Base-by-base conservation (phyloP, 2,329 filamentous ascomycete genomes). In the Thyridium curvatum region DNA sequence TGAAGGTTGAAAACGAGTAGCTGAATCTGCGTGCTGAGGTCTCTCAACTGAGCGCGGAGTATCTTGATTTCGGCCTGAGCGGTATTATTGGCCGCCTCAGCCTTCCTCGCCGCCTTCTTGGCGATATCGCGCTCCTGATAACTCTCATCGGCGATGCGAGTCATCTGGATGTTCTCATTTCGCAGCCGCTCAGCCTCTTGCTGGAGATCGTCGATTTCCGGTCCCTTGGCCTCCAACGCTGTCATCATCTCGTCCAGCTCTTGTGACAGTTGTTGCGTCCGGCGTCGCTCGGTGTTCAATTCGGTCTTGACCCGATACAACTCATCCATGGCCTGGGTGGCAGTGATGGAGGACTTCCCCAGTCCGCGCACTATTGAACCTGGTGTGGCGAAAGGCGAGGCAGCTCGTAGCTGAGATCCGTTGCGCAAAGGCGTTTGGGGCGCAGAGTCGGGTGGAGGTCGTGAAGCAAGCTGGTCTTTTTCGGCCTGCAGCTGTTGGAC, bases 1-100 rank as follows among this genome's bases (percentile, higher is more conserved):
- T 94, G 83, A 41, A 89, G 74, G 59, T 95, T 91, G 60, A 94
- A 86, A 4, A 96, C 74, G 6, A 98, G 74, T 55, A 94, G 82
- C 59, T 94, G 94, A 46, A 96, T 79, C 60, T 98, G 90, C 1
- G 85, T 82, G 52, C 89, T 89, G 15, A 94, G 74, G 59, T 97
- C 93, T 28, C 91, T 84, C 8, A 97, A 71, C 57, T 96, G 89
- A 47, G 89, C 86, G 37, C 84, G 84, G 17, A 94, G 69, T 30
- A 96, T 86, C 43, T 85, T 82, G 26, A 77, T 73, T 61, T 97
- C 89, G 2, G 77, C 71, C 44, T 79, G 72, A 0, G 72, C 67
- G 1, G 69, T 77, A 17, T 69, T 73, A 40, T 89, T 72, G 41
- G 86, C 76, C n/a, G 77, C 77, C 55, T 93, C 82, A 38, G 83